phyloP scores from a whole-genome alignment of 495 filamentous ascomycete genomes.

The Talaromyces borbonicus region DNA sequence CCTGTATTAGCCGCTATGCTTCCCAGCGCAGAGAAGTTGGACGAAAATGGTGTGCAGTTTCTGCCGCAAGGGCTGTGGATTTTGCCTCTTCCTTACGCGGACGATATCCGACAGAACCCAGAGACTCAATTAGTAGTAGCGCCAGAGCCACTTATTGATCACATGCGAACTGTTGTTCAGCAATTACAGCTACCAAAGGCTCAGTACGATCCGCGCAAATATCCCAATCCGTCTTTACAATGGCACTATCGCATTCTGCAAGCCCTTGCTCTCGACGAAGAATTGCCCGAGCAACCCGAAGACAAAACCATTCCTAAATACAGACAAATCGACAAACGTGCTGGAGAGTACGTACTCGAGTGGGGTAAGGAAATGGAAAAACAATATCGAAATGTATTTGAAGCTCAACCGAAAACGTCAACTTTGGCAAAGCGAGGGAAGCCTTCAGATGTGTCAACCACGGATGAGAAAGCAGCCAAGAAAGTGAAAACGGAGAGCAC shows the following conservation, averaged over 20 bases:
- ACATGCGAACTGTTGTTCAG: slow-evolving; percentile 71
- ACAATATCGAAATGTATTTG: slow-evolving; percentile 33
- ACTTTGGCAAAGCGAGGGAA: slow-evolving; percentile 39
- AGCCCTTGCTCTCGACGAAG: slow-evolving; percentile 85
- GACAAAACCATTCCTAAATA: slow-evolving; percentile 83
- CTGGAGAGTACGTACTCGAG: slow-evolving; percentile 63
- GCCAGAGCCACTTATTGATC: slow-evolving; percentile 62
- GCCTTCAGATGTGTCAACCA: slow-evolving; percentile 17
- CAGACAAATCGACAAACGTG: slow-evolving; percentile 75
- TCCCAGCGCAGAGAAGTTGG: slow-evolving; percentile 56
- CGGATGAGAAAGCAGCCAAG: slow-evolving; percentile 30
- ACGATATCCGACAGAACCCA: slow-evolving; percentile 74
- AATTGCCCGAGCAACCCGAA: slow-evolving; percentile 66
- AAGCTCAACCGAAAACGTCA: slow-evolving; percentile 18
- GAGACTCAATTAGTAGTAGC: slow-evolving; percentile 46
- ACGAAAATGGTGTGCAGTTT: slow-evolving; percentile 55
- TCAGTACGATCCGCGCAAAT: slow-evolving; percentile 70
- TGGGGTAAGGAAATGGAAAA: slow-evolving; percentile 64
- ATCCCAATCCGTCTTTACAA: slow-evolving; percentile 89
- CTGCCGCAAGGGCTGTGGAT: slow-evolving; percentile 86
- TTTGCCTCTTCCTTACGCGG: slow-evolving; percentile 76
- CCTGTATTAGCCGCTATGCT: slow-evolving; percentile 74
- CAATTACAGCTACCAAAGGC: slow-evolving; percentile 87
- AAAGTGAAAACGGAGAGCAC: slow-evolving; percentile 38
- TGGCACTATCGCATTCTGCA: slow-evolving; percentile 98